Conservation (phyloP, 352 stramenopile genomes). For the Blastocystis sp. region DNA sequence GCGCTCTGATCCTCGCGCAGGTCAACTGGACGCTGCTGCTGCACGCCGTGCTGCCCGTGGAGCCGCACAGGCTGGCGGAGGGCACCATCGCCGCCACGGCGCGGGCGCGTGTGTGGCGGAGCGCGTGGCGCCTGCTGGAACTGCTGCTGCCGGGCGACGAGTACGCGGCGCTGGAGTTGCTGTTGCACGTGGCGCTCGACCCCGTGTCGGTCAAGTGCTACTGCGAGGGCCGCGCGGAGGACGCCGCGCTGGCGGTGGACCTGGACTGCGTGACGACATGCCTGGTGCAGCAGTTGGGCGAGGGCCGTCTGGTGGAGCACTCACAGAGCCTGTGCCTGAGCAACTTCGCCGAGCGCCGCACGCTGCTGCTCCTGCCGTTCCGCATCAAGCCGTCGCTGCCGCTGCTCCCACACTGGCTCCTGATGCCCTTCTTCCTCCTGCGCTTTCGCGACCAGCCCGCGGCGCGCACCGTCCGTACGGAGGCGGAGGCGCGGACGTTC, state of each 20-base stretch:
- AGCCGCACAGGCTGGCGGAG: background rate
- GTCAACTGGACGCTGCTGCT: background rate
- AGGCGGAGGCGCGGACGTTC: background rate
- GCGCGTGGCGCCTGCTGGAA: background rate
- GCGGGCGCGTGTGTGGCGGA: constrained; percentile 3
- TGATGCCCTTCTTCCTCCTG: constrained; percentile 42
- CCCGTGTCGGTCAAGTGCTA: background rate
- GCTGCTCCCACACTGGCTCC: constrained; percentile 42
- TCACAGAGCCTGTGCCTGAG: constrained; percentile 4
- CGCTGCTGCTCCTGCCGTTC: constrained; percentile 25
- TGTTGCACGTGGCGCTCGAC: constrained; percentile 37
- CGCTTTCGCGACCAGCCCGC: background rate
- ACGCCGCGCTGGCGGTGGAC: constrained; percentile 13
- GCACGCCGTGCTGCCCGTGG: constrained; percentile 14
- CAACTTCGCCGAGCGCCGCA: background rate
- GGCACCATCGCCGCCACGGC: background rate
- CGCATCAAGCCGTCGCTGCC: constrained; percentile 19
- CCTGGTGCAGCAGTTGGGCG: constrained; percentile 34
- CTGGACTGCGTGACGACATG: constrained; percentile 21
- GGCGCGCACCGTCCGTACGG: background rate
- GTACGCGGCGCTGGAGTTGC: constrained; percentile 25
- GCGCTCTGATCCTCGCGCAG: constrained; percentile 15
- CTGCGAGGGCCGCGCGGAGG: background rate
- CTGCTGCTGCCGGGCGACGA: constrained; percentile 40
- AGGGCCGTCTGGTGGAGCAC: constrained; percentile 6